Base-by-base conservation (phyloP, 306 rosid species). In the Crataegus laevigata region DNA sequence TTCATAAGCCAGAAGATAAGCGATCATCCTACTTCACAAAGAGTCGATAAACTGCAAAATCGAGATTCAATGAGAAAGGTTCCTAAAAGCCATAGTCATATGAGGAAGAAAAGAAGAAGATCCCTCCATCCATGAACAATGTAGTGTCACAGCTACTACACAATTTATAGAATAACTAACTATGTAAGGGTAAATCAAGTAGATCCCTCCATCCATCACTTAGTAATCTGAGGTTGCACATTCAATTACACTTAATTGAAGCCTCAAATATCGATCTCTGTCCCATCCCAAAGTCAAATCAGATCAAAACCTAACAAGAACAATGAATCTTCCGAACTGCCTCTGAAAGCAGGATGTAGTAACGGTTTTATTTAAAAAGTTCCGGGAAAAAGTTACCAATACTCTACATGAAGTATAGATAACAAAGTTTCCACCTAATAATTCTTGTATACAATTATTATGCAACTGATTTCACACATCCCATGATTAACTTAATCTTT, bases 11-110 rank as follows among this genome's bases (percentile, higher is more conserved):
- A 25, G 50, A 25, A 67, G 64, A 51, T 74, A 68, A 61, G 61
- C 6, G 21, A 73, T 65, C 38, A 17, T 59, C 68, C 42, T 66
- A 29, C 68, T 73, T 17, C 66, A 73, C 98, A 96, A 85, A 89
- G 92, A 84, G 83, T 94, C 25, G 99, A 94, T 84, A 92, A 90
- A 79, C 99, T 94, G 82, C 98, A 94, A 83, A 94, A 94, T 78
- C 93, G 99, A 72, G 81, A 71, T 78, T 90, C 98, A 62, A 75
- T 84, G 83, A 85, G 81, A 83, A 94, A 90, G 84, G 73, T 81
- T 71, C 76, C 88, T 8, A 85, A 78, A 75, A 40, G 75, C 81
- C 91, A 86, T 63, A 82, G 57, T 80, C 91, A 88, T 71, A 84
- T 77, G 79, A 94, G 82, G 86, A 88, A 89, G 85, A 96, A 96